These are phyloP conservation scores for Exidia glandulosa DNA, from an alignment of 768 basidiomycete genomes.

Conservation along the genomic window DNA sequence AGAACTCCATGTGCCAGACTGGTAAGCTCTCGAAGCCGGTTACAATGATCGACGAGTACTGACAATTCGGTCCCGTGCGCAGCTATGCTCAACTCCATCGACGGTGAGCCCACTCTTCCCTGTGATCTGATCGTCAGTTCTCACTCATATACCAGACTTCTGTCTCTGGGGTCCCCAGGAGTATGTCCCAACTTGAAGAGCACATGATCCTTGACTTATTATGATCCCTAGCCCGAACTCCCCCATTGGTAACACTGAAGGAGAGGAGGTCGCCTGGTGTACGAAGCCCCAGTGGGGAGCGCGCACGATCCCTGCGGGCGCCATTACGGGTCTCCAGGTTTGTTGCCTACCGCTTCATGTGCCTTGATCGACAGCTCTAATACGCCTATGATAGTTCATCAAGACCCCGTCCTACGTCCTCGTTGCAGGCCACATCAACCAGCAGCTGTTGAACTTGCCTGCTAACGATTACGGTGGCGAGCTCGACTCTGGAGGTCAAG, in stretches of 20 bases:
- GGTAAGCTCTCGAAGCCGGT: background rate
- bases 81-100: constrained; percentile 10
- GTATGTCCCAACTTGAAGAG: background rate
- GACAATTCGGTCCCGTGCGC: no score
- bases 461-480: constrained; percentile 60
- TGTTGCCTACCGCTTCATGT: background rate
- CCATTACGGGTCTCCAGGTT: constrained; percentile 50
- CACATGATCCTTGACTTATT: background rate
- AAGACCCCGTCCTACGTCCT: constrained; percentile 34
- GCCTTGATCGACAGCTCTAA: constrained; percentile 38
- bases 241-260: constrained; percentile 55
- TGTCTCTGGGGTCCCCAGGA: constrained; percentile 52
- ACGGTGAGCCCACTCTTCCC: constrained; percentile 7
- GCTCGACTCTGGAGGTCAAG: constrained; percentile 46
- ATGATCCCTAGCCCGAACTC: constrained; percentile 26
- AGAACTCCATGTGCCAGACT: background rate
- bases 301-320: constrained; percentile 58
- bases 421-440: constrained; percentile 54
- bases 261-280: constrained; percentile 66
- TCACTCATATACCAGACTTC: constrained; percentile 37
- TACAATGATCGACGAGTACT: constrained; percentile 16
- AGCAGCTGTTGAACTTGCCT: constrained; percentile 42
- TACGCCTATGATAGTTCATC: constrained; percentile 11
- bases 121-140: background rate
- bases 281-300: constrained; percentile 60